A percentile compares a stretch with the other conserved stretches of the same genome.
Evolutionary conservation across 2,329 filamentous ascomycete genomes (phyloP).

Genomic region (Xylaria sp.): DNA sequence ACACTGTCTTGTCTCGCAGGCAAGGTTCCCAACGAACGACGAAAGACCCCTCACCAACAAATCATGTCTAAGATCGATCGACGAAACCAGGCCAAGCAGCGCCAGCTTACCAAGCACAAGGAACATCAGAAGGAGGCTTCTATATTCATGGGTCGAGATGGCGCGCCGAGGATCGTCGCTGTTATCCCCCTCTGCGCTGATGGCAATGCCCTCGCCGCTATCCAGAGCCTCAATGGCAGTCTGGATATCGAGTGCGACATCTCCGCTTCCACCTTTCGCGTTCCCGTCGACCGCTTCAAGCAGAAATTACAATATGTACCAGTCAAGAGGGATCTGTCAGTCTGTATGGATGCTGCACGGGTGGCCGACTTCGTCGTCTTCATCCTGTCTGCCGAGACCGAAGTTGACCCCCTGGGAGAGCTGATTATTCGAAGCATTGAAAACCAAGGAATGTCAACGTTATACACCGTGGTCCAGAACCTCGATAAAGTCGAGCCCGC

Average conservation of each 20-base stretch:
- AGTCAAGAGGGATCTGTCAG: constrained; percentile 75
- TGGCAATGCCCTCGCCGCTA: constrained; percentile 72
- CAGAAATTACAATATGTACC: constrained; percentile 91
- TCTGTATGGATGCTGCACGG: constrained; percentile 84
- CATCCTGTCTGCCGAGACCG: constrained; percentile 81
- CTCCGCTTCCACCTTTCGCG: constrained; percentile 67
- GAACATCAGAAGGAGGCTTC: constrained; percentile 82
- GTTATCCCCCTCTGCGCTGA: constrained; percentile 85
- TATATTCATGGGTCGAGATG: constrained; percentile 87
- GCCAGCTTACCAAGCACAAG: constrained; percentile 82
- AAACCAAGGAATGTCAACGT: constrained; percentile 92
- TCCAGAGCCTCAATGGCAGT: constrained; percentile 77
- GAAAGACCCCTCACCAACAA: constrained; percentile 91
- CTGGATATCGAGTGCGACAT: constrained; percentile 79
- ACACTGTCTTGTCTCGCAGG: constrained; percentile 60
- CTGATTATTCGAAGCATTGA: constrained; percentile 86
- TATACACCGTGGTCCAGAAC: constrained; percentile 85
- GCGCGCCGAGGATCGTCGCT: constrained; percentile 87
- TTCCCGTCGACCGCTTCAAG: constrained; percentile 89
- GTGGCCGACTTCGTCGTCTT: constrained; percentile 92
- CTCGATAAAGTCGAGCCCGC: constrained; percentile 80
- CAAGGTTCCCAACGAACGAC: constrained; percentile 84
- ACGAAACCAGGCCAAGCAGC: constrained; percentile 93
- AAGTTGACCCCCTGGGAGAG: constrained; percentile 87
- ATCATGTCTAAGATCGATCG: constrained; percentile 97